Base-by-base conservation (phyloP, 768 basidiomycete species). In the Auriculariales sp. region DNA sequence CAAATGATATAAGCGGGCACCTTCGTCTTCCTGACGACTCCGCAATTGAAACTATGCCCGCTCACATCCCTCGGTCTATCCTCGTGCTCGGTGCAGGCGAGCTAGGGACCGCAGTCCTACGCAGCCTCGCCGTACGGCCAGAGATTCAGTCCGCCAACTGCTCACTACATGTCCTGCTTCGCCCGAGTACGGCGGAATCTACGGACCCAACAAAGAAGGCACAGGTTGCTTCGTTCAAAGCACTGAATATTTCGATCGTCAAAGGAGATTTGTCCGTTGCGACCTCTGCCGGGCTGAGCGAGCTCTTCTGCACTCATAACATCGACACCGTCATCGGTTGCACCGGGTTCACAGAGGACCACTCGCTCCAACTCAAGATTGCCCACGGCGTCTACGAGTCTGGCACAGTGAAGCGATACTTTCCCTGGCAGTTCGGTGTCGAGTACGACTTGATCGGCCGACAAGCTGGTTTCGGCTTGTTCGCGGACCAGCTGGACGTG, bases 401-500 rank as follows among this genome's bases (percentile, higher is more conserved):
- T 2, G 50, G 52, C 7, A n/a, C n/a, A n/a, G 54, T 59, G 24
- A 15, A 27, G 25, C 55, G 62, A 17, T 66, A 61, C 52, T 53
- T 63, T 17, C 65, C 65, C 2, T 66, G 65, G 65, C 64, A 66
- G 49, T 66, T 64, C 32, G 65, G 65, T 15, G 61, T 65, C 4
- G 64, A 66, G 47, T 66, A 65, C 57, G 65, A 64, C 48, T 33
- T 54, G 1, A 63, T 66, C 46, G 64, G 65, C 3, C 49, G 49
- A 12, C 59, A 59, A 1, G 56, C 56, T 22, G 54, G 55, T 22
- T 61, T 64, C 48, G 56, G 61, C 14, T 42, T 65, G 3, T 65
- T 65, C 52, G 62, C 62, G 31, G 65, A 66, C 52, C 64, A 65
- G 52, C 58, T 65, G 9, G 61, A 62, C 28, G 65, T 66, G 4